phyloP scores from a whole-genome alignment of 2,329 filamentous ascomycete species.

The Beauveria rudraprayagi region DNA sequence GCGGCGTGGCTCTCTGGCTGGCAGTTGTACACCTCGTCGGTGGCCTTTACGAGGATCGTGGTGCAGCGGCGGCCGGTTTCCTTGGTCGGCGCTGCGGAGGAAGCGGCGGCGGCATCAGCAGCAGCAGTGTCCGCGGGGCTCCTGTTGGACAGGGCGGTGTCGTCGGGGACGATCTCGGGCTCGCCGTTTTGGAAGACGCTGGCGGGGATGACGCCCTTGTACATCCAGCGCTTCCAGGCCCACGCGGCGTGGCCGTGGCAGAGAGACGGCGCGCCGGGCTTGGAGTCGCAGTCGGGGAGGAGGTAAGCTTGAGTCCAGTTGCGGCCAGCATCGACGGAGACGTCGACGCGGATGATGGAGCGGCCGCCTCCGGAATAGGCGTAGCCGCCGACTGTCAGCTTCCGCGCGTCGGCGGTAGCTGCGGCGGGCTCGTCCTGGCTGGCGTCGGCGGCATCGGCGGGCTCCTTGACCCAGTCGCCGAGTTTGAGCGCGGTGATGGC shows the following conservation, averaged over 20 bases:
- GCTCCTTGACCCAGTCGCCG: constrained; percentile 25
- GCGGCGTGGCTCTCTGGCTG: constrained; percentile 53
- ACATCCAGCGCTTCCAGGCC: constrained; percentile 60
- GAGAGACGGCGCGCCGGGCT: constrained; percentile 19
- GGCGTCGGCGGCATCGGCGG: neutral
- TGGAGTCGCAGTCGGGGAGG: constrained; percentile 37
- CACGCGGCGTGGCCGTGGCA: constrained; percentile 43
- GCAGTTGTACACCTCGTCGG: constrained; percentile 58
- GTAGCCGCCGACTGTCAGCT: constrained; percentile 48
- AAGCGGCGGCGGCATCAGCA: neutral
- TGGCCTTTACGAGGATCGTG: constrained; percentile 55
- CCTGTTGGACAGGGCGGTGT: constrained; percentile 1
- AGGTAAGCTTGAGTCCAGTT: constrained; percentile 58
- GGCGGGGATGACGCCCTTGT: constrained; percentile 37
- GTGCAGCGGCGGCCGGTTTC: constrained; percentile 30
- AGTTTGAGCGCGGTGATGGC: constrained; percentile 50
- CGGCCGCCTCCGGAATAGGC: constrained; percentile 62
- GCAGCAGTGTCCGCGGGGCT: neutral
- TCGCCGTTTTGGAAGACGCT: constrained; percentile 17
- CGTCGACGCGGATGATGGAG: constrained; percentile 58
- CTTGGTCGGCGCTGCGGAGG: neutral
- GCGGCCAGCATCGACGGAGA: constrained; percentile 54
- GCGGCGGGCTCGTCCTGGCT: neutral
- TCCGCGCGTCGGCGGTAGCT: constrained; percentile 12
- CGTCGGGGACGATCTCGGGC: constrained; percentile 2